Evolutionary conservation across 164 flowering plant genomes (phyloP), one percentile per base, ranked within the genome.

Genomic region (Akebia trifoliata): DNA sequence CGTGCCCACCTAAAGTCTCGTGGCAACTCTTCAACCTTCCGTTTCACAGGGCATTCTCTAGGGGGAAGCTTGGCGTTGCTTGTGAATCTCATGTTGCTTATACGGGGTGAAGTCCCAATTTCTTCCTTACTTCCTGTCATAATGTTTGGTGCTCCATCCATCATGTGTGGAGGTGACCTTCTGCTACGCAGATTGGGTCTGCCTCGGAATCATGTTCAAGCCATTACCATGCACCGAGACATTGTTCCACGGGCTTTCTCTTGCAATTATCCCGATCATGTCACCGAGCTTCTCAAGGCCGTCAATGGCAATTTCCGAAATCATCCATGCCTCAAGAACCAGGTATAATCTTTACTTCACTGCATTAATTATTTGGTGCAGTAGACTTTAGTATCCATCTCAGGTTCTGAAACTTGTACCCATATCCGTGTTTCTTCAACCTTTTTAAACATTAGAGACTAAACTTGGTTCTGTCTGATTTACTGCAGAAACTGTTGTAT

Each of bases 201-300:
- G 55, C 96, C 99, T 2, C 73, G 61, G 26, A 86, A 72, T 67
- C 96, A 94, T 70, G 72, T 90, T 56, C 82, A 80, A 64, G 74
- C 92, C 20, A 67, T 94, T 43, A 80, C 79, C 31, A 78, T 94
- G 91, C 99, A 94, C 58, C 64, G 97, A 56, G 99, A 94, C 71
- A 85, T 94, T 61, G 99, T 94, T 8, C 99, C 99, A 10, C 80
- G 99, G 35, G 96, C 94, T 26, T 94, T 94, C 77, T 88, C 99
- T 54, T 82, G 97, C 67, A 69, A 71, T 55, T 86, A 91, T 64
- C 96, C 99, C 9, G 77, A 72, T 60, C 97, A 77, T 61, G 91
- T 89, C 4, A 84, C 92, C 2, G 84, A 85, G 62, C 67, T 94
- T 65, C 82, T 94, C 51, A 94, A 82, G 70, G 95, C 97, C 17